A percentile compares a stretch with the other conserved stretches of the same genome.
These are phyloP conservation scores for Microdochium trichocladiopsis DNA, from an alignment of 2,329 filamentous ascomycete genomes.

Conservation along the genomic window DNA sequence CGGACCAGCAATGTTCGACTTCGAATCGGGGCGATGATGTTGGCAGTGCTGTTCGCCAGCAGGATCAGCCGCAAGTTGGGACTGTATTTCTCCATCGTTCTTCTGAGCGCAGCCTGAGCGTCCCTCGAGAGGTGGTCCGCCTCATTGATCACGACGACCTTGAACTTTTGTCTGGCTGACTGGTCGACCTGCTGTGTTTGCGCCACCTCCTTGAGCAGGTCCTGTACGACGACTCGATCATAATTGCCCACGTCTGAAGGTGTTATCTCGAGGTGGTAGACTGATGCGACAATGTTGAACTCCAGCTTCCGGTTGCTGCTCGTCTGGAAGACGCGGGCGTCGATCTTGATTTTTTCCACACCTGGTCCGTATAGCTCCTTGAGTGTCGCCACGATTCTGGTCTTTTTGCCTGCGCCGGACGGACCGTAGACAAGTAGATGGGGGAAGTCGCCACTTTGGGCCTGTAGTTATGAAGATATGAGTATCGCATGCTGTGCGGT, in stretches of 20 bases:
- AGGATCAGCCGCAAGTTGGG: conserved; percentile 89
- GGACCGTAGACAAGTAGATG: conserved; percentile 96
- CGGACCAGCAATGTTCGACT: conserved; percentile 86
- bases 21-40: conserved; percentile 97
- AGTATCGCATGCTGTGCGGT: background rate
- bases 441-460: conserved; percentile 94
- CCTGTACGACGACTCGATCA: conserved; percentile 91
- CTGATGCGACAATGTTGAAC: conserved; percentile 96
- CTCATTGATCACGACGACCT: conserved; percentile 98
- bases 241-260: conserved; percentile 95
- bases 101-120: conserved; percentile 86
- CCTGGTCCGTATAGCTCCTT: conserved; percentile 93
- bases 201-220: conserved; percentile 92
- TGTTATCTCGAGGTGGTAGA: conserved; percentile 98
- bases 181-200: conserved; percentile 99
- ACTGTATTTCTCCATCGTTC: conserved; percentile 99
- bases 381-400: conserved; percentile 87
- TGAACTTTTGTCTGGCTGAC: conserved; percentile 85
- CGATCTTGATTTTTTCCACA: conserved; percentile 99
- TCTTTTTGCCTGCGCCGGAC: conserved; percentile 96
- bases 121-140: conserved; percentile 90
- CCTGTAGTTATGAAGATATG: conserved; percentile 45
- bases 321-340: conserved; percentile 93
- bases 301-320: conserved; percentile 94
- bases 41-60: conserved; percentile 91